Base-by-base conservation (phyloP, 225 moss, liverwort and hornwort genomes). In the Anthoceros angustus region DNA sequence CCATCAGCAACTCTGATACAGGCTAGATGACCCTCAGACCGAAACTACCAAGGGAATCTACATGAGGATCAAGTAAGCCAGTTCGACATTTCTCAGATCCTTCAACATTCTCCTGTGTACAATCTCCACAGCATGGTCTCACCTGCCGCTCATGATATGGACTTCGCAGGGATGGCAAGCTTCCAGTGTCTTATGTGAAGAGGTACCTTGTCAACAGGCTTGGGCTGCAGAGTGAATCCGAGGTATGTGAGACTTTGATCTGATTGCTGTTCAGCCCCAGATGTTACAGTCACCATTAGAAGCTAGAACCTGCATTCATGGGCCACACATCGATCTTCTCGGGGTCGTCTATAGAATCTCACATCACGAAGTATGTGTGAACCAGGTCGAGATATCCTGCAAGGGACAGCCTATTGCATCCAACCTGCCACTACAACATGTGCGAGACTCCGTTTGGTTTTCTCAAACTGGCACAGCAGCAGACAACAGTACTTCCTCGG, bases 321-420 rank as follows among this genome's bases (percentile, higher is more conserved):
- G 41, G 15, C 16, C 64, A 64, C 42, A 43, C 32, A 18, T 65
- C 38, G 12, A 68, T 70, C 67, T 71, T 55, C n/a, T 63, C 46
- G 25, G 20, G 32, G 41, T 67, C 68, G 63, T 24, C 38, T 71
- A 46, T 24, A 46, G 40, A 46, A 32, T 41, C 68, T 9, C 26
- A 61, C 67, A 61, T 60, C 64, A 41, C 15, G 48, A 61, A 45
- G 50, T 67, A 67, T 5, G 25, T 62, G 68, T 12, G 41, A 70
- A 46, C 66, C 74, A 93, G 93, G 93, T 93, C 78, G 93, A 93
- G 70, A 76, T 93, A 42, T 81, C 86, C 67, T 93, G 93, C 73
- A 90, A 82, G 69, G 93, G 87, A 25, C 86, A 87, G 67, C 77
- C 73, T 11, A 77, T 93, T 26, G 82, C 79, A 64, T 74, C 90